These are phyloP conservation scores for Mycena galericulata DNA, from an alignment of 768 basidiomycete species.

Conservation along the genomic window DNA sequence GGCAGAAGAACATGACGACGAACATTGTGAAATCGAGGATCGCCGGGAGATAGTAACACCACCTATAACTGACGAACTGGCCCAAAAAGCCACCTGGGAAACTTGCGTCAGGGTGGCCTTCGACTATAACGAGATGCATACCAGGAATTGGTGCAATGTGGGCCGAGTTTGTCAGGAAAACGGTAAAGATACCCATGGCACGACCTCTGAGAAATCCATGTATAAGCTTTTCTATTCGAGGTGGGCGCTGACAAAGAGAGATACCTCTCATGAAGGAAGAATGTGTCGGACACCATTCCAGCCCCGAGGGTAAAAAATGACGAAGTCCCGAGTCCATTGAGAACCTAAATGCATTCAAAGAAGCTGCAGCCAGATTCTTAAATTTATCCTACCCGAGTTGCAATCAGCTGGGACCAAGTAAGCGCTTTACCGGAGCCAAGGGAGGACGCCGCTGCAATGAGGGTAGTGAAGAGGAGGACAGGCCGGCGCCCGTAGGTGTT, in stretches of 20 bases:
- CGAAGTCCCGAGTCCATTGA: slow-evolving; percentile 25
- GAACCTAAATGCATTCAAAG: slow-evolving; percentile 8
- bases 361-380: not conserved
- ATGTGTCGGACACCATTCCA: slow-evolving; percentile 38
- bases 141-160: no score
- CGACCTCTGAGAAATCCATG: slow-evolving; percentile 52
- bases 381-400: slow-evolving; percentile 17
- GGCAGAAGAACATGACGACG: slow-evolving; percentile 49
- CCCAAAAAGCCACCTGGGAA: slow-evolving; percentile 47
- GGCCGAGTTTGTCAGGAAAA: slow-evolving; percentile 55
- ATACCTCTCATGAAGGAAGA: slow-evolving; percentile 51
- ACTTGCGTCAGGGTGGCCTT: no score
- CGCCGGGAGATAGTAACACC: slow-evolving; percentile 58
- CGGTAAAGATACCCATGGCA: slow-evolving; percentile 57
- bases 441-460: slow-evolving; percentile 34
- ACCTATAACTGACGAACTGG: slow-evolving; percentile 38
- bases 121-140: no score
- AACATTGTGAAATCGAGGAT: slow-evolving; percentile 56
- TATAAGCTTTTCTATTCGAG: slow-evolving; percentile 51
- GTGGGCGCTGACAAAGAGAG: no score
- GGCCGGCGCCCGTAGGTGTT: slow-evolving; percentile 39
- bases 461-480: slow-evolving; percentile 32
- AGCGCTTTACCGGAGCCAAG: slow-evolving; percentile 30
- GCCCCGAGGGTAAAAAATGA: slow-evolving; percentile 29
- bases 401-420: slow-evolving; percentile 35